Conservation (phyloP, 139 green algal genomes). For the Nannochloris sp. region DNA sequence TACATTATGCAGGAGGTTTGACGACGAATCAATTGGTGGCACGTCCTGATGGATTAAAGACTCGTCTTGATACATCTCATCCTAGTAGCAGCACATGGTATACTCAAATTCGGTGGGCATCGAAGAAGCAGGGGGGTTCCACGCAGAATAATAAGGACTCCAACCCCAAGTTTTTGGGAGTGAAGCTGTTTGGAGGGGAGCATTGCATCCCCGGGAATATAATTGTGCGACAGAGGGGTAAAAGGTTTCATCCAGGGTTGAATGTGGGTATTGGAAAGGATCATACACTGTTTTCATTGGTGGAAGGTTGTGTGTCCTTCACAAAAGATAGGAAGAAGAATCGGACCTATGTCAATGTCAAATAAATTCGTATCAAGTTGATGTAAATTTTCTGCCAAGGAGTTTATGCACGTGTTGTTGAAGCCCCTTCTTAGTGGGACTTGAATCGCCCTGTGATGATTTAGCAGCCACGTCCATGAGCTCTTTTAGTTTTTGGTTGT, state of each 20-base stretch:
- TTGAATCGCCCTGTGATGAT: slow-evolving; percentile 2
- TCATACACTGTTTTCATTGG: slow-evolving; percentile 80
- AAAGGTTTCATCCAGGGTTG: slow-evolving; percentile 68
- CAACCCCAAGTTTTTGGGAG: slow-evolving; percentile 77
- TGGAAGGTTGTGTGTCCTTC: slow-evolving; percentile 65
- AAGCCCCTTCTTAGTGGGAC: neutral
- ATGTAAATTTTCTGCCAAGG: too few relatives aligned
- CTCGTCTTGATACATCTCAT: neutral
- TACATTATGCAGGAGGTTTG: too few relatives aligned
- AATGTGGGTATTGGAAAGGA: slow-evolving; percentile 78
- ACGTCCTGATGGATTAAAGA: too few relatives aligned
- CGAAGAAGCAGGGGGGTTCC: slow-evolving; percentile 73
- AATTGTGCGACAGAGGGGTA: slow-evolving; percentile 87
- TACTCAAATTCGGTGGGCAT: slow-evolving; percentile 30
- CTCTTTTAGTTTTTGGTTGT: neutral
- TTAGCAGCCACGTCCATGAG: neutral
- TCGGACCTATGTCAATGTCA: slow-evolving; percentile 17
- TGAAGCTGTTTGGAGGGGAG: slow-evolving; percentile 80
- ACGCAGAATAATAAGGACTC: slow-evolving; percentile 77
- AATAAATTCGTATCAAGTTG: neutral
- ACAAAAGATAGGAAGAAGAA: slow-evolving; percentile 22
- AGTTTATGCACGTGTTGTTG: neutral
- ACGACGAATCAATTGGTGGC: too few relatives aligned
- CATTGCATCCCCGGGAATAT: slow-evolving; percentile 77
- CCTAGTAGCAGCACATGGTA: neutral